Evolutionary conservation across 192 early-diverging fungal species (phyloP).

Genomic region (Coemansia sp.): DNA sequence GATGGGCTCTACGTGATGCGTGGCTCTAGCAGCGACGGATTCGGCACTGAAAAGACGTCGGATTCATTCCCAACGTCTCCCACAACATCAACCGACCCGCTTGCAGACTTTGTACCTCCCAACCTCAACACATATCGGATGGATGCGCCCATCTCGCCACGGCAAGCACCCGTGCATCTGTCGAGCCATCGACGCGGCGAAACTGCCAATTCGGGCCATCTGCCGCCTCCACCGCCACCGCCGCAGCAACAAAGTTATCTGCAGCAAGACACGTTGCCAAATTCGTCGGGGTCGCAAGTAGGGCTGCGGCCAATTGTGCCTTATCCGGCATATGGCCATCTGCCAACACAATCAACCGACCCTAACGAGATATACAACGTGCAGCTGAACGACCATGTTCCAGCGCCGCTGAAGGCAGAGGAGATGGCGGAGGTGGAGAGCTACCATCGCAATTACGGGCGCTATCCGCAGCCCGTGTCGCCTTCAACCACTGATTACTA

Average conservation of each 20-base stretch:
- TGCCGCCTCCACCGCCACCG: slow-evolving; percentile 25
- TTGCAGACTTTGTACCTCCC: slow-evolving; percentile 16
- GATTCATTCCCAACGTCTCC: slow-evolving; percentile 43
- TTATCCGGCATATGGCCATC: slow-evolving; percentile 15
- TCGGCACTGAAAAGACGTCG: slow-evolving; percentile 40
- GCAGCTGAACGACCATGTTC: slow-evolving; percentile 44
- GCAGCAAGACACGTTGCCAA: slow-evolving; percentile 15
- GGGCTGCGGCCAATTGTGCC: slow-evolving; percentile 16
- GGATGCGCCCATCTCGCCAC: slow-evolving; percentile 32
- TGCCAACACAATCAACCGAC: slow-evolving; percentile 15
- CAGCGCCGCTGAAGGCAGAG: slow-evolving; percentile 36
- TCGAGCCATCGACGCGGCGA: slow-evolving; percentile 5
- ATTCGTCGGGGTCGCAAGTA: slow-evolving; percentile 7
- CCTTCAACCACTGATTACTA: slow-evolving; percentile 45
- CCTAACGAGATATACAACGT: slow-evolving; percentile 44
- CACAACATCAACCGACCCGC: slow-evolving; percentile 31
- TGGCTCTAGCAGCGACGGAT: slow-evolving; percentile 46
- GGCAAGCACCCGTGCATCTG: slow-evolving; percentile 36
- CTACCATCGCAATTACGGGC: slow-evolving; percentile 14
- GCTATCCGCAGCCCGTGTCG: slow-evolving; percentile 16
- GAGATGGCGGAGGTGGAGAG: slow-evolving; percentile 46
- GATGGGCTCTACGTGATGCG: slow-evolving; percentile 7
- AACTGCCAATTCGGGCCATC: slow-evolving; percentile 8
- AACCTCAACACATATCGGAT: slow-evolving; percentile 28
- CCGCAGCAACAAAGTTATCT: slow-evolving; percentile 1